Evolutionary conservation across 441 rosid species (phyloP), one percentile per base, ranked within the genome.

Genomic region (Populus hybrid): DNA sequence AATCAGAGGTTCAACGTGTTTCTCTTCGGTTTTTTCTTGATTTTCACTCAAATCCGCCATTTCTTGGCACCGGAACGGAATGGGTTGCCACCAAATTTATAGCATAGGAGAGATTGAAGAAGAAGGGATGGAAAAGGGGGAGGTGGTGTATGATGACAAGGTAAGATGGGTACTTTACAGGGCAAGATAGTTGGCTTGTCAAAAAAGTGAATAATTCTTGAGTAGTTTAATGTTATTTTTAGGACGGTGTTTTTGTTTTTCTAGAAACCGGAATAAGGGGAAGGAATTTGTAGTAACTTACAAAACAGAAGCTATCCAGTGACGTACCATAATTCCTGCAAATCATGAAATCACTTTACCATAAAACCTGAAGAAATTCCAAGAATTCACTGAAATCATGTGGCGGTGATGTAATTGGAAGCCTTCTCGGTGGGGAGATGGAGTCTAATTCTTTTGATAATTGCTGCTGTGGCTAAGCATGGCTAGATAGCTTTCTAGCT

Each of bases 1-100:
- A 75, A 92, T 87, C 85, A 90, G 82, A n/a, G 88, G 85, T 46
- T 84, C 86, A 65, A 75, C 35, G 2, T 81, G 18, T 21, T 23
- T 72, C 53, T 65, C 75, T 26, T 34, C 73, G 10, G 42, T 38
- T 30, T 80, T 78, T 32, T 80, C 81, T 7, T 64, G 7, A 7
- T 59, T 23, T n/a, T 75, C 71, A 53, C 46, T 76, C 65, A 35
- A n/a, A 72, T 79, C 66, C 26, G 83, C 79, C 86, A 83, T 81
- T 32, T 65, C 26, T 26, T 24, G 69, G 36, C 30, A 66, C 16
- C 18, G 36, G 3, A 66, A 5, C 2, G 32, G 5, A 18, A 23
- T 4, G 34, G 18, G 69, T 18, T 26, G 69, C 18, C 69, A 11
- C 36, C 35, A 74, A 65, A 74, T 11, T 63, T 8, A 23, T 16